These are phyloP conservation scores for Cystofilobasidium capitatum DNA, from an alignment of 768 basidiomycete species.

Conservation along the genomic window DNA sequence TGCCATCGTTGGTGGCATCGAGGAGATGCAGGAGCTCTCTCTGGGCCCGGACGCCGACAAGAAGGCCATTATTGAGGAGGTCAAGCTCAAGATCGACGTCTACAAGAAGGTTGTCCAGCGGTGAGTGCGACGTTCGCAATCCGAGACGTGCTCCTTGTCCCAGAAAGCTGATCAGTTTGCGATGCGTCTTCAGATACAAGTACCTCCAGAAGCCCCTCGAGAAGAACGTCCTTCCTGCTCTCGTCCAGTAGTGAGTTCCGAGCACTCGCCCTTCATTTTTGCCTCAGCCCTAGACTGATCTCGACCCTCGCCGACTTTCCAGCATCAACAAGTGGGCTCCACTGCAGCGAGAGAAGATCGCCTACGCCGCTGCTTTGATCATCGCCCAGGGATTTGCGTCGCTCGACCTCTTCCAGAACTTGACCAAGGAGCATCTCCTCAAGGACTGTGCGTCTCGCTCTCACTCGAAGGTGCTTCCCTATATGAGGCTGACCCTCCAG, in stretches of 20 bases:
- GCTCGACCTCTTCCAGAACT: slow-evolving; percentile 63
- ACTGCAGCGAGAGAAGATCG: slow-evolving; percentile 69
- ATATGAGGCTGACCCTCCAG: slow-evolving; percentile 17
- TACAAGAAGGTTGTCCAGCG: slow-evolving; percentile 92
- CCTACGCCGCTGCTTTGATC: slow-evolving; percentile 68
- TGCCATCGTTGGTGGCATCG: slow-evolving; percentile 70
- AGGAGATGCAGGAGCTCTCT: slow-evolving; percentile 32
- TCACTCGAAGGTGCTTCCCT: slow-evolving; percentile 3
- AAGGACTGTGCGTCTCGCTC: slow-evolving; percentile 64
- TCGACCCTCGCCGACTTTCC: slow-evolving; percentile 33
- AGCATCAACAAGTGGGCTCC: slow-evolving; percentile 56
- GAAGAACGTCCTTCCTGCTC: slow-evolving; percentile 63
- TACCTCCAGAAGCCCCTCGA: slow-evolving; percentile 97
- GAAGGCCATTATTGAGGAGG: slow-evolving; percentile 41
- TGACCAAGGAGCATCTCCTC: slow-evolving; percentile 87
- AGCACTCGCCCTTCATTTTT: not conserved
- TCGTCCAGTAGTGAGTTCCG: slow-evolving; percentile 73
- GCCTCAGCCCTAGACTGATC: not conserved
- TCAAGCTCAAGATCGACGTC: slow-evolving; percentile 89
- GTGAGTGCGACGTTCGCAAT: slow-evolving; percentile 42
- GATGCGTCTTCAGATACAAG: slow-evolving; percentile 63
- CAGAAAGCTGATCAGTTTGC: not conserved
- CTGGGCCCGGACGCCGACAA: slow-evolving; percentile 29
- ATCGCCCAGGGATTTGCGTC: slow-evolving; percentile 73
- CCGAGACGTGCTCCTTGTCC: not conserved